These are phyloP conservation scores for Cystobasidium onofrii DNA, from an alignment of 768 basidiomycete genomes.

Conservation along the genomic window DNA sequence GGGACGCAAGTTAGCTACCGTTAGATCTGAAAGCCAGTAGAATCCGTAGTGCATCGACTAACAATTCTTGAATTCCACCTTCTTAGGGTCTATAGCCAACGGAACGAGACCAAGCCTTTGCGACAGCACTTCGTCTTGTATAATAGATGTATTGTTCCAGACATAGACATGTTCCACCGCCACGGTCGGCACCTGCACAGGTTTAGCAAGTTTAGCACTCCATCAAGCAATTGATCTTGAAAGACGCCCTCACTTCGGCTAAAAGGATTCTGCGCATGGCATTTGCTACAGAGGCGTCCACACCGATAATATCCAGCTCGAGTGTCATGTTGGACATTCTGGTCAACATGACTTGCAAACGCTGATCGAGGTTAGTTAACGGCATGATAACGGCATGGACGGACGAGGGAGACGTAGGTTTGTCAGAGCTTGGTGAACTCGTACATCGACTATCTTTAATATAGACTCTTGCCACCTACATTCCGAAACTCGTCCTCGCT, in stretches of 20 bases:
- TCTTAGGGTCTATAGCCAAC: slow-evolving; percentile 70
- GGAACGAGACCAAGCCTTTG: slow-evolving; percentile 89
- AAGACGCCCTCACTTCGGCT: slow-evolving; percentile 63
- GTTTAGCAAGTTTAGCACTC: too few species aligned
- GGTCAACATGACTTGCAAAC: slow-evolving; percentile 48
- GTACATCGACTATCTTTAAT: too few species aligned
- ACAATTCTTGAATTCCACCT: slow-evolving; percentile 51
- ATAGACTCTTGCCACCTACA: not conserved
- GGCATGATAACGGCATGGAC: too few species aligned
- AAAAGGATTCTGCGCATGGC: slow-evolving; percentile 85
- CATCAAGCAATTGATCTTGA: not conserved
- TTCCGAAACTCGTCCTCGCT: not conserved
- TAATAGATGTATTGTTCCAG: slow-evolving; percentile 88
- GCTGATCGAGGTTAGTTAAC: not conserved
- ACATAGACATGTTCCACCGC: slow-evolving; percentile 84
- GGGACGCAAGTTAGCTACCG: not conserved
- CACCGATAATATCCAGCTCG: slow-evolving; percentile 90
- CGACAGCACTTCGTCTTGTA: slow-evolving; percentile 85
- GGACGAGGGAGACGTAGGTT: too few species aligned
- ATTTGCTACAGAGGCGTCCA: slow-evolving; percentile 93
- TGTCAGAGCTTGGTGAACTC: too few species aligned
- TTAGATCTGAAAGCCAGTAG: not conserved
- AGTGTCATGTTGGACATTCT: slow-evolving; percentile 72
- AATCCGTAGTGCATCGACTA: slow-evolving; percentile 26
- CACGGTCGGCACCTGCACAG: slow-evolving; percentile 70